These are phyloP conservation scores for Artemisia argyi DNA, from an alignment of 129 eudicot species.

Conservation along the genomic window DNA sequence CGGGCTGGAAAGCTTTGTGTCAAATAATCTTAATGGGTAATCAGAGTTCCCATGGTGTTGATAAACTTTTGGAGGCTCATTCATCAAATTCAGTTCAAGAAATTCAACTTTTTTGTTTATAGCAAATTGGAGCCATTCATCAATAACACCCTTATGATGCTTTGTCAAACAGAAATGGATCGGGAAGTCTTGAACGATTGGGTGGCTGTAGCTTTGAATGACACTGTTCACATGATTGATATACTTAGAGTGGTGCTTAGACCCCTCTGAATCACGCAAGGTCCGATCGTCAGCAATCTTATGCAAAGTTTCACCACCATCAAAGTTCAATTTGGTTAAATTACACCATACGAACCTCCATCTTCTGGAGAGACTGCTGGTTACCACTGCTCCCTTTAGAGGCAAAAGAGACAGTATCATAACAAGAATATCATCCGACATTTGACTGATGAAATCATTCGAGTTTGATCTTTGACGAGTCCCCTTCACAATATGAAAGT, in stretches of 20 bases:
- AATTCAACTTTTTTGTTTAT: not conserved
- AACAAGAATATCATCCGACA: no score
- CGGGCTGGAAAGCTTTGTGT: no score
- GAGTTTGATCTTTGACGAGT: no score
- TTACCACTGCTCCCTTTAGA: not conserved
- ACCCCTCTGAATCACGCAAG: not conserved
- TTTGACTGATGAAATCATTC: no score
- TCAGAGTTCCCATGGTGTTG: not conserved
- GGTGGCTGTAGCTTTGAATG: slow-evolving; percentile 24
- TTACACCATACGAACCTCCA: not conserved
- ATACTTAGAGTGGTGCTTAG: no score
- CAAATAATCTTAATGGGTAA: not conserved
- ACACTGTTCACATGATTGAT: not conserved
- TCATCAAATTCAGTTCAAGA: no score
- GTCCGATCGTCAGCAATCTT: slow-evolving; percentile 12
- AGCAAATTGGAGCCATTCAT: slow-evolving; percentile 13
- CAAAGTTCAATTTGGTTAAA: not conserved
- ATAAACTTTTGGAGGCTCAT: not conserved
- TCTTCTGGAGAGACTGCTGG: not conserved
- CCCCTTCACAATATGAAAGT: no score
- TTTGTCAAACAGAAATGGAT: not conserved
- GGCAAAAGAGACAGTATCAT: not conserved
- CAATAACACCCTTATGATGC: not conserved
- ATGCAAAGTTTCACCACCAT: not conserved
- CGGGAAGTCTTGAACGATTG: not conserved